Percentiles rank a stretch among this genome's conserved stretches.
Evolutionary conservation across 179 eudicot genomes (phyloP).

Genomic region (Spergularia azorica): DNA sequence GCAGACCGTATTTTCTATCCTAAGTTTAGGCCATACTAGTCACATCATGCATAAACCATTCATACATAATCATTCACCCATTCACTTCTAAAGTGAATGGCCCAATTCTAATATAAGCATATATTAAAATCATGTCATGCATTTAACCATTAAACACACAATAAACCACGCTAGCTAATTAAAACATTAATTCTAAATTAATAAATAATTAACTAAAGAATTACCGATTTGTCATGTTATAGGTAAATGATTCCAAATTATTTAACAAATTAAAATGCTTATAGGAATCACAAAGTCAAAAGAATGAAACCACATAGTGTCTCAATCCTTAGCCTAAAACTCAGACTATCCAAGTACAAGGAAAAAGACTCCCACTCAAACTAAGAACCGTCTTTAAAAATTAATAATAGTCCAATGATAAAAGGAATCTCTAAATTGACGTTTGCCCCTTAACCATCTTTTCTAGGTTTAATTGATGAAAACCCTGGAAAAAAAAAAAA

Average conservation of each 20-base stretch:
- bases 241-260: background rate
- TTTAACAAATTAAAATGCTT: background rate
- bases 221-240: background rate
- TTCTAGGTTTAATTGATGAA: slow-evolving; percentile 7
- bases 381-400: too few relatives aligned
- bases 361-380: background rate
- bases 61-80: background rate
- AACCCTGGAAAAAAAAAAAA: slow-evolving; percentile 16
- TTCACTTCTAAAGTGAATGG: background rate
- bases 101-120: background rate
- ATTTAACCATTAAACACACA: background rate
- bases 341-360: background rate
- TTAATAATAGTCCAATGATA: background rate
- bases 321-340: background rate
- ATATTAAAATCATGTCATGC: background rate
- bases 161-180: background rate
- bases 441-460: too few relatives aligned
- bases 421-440: too few relatives aligned
- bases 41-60: background rate
- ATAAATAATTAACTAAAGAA: background rate
- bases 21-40: background rate
- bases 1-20: background rate
- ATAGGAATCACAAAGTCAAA: background rate
- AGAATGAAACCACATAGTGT: background rate
- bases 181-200: background rate